Evolutionary conservation across 331 rosid genomes (phyloP).

Genomic region (Quercus lobata): DNA sequence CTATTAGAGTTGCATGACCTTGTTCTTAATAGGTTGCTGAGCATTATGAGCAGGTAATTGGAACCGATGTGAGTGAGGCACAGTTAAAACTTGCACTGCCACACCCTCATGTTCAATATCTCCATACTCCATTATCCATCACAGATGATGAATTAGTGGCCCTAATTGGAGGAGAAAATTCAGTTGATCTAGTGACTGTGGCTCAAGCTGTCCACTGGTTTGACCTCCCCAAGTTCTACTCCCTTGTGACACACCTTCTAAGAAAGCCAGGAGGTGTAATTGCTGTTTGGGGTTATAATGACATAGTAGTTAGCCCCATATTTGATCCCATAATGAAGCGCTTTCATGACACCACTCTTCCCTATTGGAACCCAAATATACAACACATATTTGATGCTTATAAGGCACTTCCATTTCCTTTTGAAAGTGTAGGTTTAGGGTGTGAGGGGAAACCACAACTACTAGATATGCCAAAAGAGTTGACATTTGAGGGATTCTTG

Average conservation of each 20-base stretch:
- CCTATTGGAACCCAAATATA: background rate
- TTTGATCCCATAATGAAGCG: conserved; percentile 4
- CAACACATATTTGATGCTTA: conserved; percentile 5
- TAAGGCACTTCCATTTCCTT: conserved; percentile 27
- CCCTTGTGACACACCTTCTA: conserved; percentile 5
- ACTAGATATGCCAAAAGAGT: conserved; percentile 9
- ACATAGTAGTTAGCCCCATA: background rate
- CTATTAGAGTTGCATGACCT: no score
- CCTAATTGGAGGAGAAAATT: conserved; percentile 19
- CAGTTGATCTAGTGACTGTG: conserved; percentile 20
- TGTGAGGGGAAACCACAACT: conserved; percentile 17
- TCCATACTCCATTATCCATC: conserved; percentile 16
- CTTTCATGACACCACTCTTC: background rate
- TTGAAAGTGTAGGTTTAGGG: conserved; percentile 19
- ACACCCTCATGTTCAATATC: conserved; percentile 18
- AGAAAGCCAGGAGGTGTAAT: conserved; percentile 22
- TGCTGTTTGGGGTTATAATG: conserved; percentile 24
- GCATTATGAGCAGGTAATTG: conserved; percentile 21
- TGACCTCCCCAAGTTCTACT: conserved; percentile 22
- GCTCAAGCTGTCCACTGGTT: conserved; percentile 30
- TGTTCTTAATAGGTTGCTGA: conserved; percentile 4
- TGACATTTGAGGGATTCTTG: conserved; percentile 2
- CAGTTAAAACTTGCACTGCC: conserved; percentile 19
- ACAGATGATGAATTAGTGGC: conserved; percentile 11
- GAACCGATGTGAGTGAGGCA: conserved; percentile 14